Conservation (phyloP, 768 basidiomycete genomes). For the Panus rudis region DNA sequence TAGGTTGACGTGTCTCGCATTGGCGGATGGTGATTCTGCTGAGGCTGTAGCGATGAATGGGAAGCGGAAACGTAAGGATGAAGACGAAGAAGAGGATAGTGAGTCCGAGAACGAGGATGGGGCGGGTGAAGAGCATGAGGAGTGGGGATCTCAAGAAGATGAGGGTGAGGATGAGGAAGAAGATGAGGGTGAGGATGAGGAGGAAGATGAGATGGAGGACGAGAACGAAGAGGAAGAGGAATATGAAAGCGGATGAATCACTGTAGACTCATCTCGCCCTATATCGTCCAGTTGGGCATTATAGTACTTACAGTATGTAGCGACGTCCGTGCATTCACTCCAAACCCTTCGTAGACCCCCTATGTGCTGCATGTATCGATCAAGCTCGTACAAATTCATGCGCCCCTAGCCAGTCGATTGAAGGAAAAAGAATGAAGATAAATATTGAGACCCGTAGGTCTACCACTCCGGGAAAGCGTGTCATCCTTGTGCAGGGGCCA, state of each 20-base stretch:
- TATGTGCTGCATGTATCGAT: too few species aligned
- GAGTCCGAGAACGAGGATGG: not conserved
- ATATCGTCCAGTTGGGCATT: too few species aligned
- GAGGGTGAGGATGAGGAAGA: not conserved
- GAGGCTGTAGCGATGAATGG: conserved; percentile 16
- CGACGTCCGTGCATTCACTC: too few species aligned
- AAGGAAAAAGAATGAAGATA: too few species aligned
- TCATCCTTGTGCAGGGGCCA: conserved; percentile 99
- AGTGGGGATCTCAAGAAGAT: conserved; percentile 21
- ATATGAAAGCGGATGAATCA: too few species aligned
- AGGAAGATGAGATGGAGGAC: not conserved
- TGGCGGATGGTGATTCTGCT: conserved; percentile 41
- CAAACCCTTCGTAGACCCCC: too few species aligned
- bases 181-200: not conserved
- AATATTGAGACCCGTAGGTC: conserved; percentile 37
- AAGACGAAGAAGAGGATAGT: conserved; percentile 5
- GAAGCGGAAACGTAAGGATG: conserved; percentile 32
- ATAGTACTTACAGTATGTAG: too few species aligned
- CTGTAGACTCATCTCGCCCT: too few species aligned
- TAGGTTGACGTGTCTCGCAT: conserved; percentile 67
- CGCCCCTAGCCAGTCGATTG: too few species aligned
- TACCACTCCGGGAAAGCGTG: conserved; percentile 96
- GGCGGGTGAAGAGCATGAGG: conserved; percentile 10
- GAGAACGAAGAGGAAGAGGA: too few species aligned
- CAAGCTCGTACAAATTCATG: too few species aligned